A percentile compares a stretch with the other conserved stretches of the same genome.
phyloP scores from a whole-genome alignment of 176 grass and related monocot genomes.

The Oryza glaberrima region DNA sequence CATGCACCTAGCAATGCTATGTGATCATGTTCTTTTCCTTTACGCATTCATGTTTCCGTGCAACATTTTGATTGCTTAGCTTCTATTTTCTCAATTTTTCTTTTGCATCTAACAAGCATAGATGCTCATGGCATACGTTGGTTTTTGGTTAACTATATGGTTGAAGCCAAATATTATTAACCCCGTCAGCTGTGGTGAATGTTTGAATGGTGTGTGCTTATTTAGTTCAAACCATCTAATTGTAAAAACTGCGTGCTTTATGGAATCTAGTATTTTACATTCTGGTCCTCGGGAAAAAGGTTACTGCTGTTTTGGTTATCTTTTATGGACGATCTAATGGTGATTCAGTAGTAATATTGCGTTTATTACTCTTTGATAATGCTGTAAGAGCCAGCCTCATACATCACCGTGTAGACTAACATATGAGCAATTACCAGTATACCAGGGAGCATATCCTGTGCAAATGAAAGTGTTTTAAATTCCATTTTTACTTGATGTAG shows the following conservation, averaged over 20 bases:
- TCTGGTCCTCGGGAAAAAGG: neutral
- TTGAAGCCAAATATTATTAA: neutral
- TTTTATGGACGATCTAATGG: no score
- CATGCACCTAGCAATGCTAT: neutral
- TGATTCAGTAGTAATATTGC: neutral
- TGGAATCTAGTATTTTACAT: neutral
- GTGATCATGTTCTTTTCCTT: neutral
- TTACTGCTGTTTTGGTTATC: neutral
- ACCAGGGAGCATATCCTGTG: neutral
- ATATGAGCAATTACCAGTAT: neutral
- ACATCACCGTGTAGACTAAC: no score
- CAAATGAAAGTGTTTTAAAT: neutral
- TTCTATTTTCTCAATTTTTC: neutral
- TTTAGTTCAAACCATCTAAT: neutral
- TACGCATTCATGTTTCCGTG: neutral
- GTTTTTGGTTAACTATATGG: neutral
- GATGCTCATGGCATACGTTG: neutral
- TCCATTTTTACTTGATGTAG: neutral
- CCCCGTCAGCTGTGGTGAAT: neutral
- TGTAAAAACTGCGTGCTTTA: slow-evolving; percentile 19
- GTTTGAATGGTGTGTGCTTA: neutral
- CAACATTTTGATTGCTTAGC: slow-evolving; percentile 13
- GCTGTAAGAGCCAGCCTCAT: no score
- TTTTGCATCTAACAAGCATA: neutral
- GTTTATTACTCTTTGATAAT: neutral